Percentiles rank a stretch among this genome's conserved stretches.
Conservation (phyloP, 805 yeast species). For the Nakazawaea populi region DNA sequence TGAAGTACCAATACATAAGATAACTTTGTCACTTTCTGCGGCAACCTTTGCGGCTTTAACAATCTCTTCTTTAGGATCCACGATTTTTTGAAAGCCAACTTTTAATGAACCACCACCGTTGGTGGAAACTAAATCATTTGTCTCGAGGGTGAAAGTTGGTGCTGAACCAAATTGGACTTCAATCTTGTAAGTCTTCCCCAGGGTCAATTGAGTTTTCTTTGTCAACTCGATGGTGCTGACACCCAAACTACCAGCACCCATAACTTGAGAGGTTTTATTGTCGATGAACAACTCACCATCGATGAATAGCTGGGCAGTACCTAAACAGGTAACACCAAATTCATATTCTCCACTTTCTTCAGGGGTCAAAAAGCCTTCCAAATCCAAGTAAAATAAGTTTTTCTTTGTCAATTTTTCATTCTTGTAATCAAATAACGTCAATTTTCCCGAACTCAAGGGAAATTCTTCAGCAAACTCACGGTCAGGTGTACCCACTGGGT, state of each 20-base stretch:
- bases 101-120: slow-evolving; percentile 31
- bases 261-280: slow-evolving; percentile 34
- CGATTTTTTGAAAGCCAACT: slow-evolving; percentile 26
- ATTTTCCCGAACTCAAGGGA: slow-evolving; percentile 13
- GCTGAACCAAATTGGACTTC: slow-evolving; percentile 36
- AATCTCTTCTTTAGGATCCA: slow-evolving; percentile 26
- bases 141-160: slow-evolving; percentile 25
- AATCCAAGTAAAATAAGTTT: slow-evolving; percentile 30
- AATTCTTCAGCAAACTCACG: slow-evolving; percentile 24
- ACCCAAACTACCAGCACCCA: slow-evolving; percentile 36
- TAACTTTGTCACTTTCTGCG: slow-evolving; percentile 43
- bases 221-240: slow-evolving; percentile 34
- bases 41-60: slow-evolving; percentile 43
- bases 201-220: slow-evolving; percentile 21
- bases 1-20: slow-evolving; percentile 45
- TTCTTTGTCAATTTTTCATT: slow-evolving; percentile 14
- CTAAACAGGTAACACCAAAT: slow-evolving; percentile 33
- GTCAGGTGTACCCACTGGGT: slow-evolving; percentile 18
- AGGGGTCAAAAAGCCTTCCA: slow-evolving; percentile 32
- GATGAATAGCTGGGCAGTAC: slow-evolving; percentile 36
- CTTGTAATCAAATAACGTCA: slow-evolving; percentile 19
- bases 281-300: slow-evolving; percentile 38
- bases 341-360: slow-evolving; percentile 32
- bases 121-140: slow-evolving; percentile 15
- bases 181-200: slow-evolving; percentile 29